These are phyloP conservation scores for Oxytropis ochrocephala DNA, from an alignment of 306 rosid species.

Conservation along the genomic window DNA sequence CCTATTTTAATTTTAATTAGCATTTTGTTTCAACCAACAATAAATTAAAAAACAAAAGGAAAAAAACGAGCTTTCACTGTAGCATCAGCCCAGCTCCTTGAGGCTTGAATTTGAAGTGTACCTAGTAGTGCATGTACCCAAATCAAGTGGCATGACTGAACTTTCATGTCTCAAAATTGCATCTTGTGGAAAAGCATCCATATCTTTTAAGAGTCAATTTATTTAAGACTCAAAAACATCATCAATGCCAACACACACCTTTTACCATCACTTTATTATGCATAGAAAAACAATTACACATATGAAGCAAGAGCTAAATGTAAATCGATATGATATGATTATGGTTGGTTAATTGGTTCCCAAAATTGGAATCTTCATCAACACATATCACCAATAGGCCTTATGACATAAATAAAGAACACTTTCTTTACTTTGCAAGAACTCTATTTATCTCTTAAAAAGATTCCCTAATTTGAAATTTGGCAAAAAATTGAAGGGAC, in stretches of 20 bases:
- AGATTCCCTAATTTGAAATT: constrained; percentile 4
- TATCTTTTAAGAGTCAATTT: constrained; percentile 14
- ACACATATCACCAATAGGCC: constrained; percentile 4
- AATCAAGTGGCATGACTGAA: not conserved
- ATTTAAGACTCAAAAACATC: constrained; percentile 9
- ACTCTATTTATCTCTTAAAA: constrained; percentile 8
- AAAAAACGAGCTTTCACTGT: not conserved
- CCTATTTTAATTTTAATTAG: not conserved
- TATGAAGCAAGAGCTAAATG: not conserved
- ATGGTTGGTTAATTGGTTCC: constrained; percentile 19
- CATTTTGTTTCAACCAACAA: not conserved
- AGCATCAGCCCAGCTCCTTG: too few species aligned
- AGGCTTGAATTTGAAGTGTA: too few species aligned
- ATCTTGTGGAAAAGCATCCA: constrained; percentile 15
- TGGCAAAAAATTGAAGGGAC: constrained; percentile 9
- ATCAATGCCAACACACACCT: not conserved
- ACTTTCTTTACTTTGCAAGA: not conserved
- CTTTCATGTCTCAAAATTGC: not conserved
- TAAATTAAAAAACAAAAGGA: not conserved
- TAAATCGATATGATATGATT: constrained; percentile 2
- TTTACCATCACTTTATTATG: not conserved
- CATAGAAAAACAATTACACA: not conserved
- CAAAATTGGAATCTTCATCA: constrained; percentile 22
- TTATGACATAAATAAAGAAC: not conserved
- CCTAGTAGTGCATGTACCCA: too few species aligned